Conservation (phyloP, 768 basidiomycete species). For the Collybiopsis confluens region DNA sequence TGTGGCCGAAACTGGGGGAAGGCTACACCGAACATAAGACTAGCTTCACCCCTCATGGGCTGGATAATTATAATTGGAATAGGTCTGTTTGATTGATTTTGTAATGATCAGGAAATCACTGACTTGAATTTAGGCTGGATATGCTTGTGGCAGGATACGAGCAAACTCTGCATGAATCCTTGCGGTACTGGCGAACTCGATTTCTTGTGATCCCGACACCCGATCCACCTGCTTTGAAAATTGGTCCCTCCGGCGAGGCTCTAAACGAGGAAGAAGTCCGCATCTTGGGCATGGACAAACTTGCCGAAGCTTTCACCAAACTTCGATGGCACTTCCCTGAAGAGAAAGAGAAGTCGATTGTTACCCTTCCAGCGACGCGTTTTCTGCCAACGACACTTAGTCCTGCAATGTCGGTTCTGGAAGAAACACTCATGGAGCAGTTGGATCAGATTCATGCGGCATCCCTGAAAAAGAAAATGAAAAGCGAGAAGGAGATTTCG, state of each 20-base stretch:
- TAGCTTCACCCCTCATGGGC: conserved; percentile 70
- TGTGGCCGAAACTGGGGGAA: conserved; percentile 89
- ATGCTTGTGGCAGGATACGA: conserved; percentile 85
- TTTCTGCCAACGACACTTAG: conserved; percentile 84
- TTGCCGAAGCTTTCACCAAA: conserved; percentile 84
- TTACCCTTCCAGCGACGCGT: conserved; percentile 56
- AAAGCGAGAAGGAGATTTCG: conserved; percentile 67
- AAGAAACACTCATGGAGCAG: conserved; percentile 73
- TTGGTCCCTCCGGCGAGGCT: conserved; percentile 64
- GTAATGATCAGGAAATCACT: neutral
- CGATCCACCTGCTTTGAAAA: conserved; percentile 54
- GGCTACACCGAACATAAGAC: conserved; percentile 81
- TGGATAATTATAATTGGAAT: conserved; percentile 87
- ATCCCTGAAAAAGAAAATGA: conserved; percentile 78
- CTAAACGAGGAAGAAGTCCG: conserved; percentile 86
- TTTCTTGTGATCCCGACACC: conserved; percentile 89
- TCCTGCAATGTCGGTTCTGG: conserved; percentile 74
- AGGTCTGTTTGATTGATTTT: conserved; percentile 38
- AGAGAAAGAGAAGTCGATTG: conserved; percentile 48
- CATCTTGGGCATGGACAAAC: conserved; percentile 84
- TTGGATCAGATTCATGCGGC: conserved; percentile 76
- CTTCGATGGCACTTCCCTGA: conserved; percentile 74
- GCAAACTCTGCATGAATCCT: conserved; percentile 71
- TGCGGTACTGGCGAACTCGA: conserved; percentile 91
- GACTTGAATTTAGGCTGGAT: conserved; percentile 52